Evolutionary conservation across 1,284 basidiomycete species (phyloP).

Genomic region (Boletellus deceptivus): DNA sequence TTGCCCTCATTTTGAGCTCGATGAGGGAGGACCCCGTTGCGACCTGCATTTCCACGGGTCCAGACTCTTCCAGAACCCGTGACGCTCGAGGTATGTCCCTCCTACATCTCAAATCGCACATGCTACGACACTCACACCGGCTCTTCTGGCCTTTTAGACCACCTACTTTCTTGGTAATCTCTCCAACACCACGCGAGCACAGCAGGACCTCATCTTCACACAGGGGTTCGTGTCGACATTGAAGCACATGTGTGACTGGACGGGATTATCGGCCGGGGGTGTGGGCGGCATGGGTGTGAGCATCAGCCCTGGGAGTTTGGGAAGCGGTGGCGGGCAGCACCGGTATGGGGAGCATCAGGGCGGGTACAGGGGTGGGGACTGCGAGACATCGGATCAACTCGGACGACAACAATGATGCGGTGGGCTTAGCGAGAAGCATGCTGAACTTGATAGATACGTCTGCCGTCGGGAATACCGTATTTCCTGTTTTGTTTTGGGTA

Average conservation of each 20-base stretch:
- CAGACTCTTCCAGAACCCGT: constrained; percentile 53
- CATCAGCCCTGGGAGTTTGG: constrained; percentile 33
- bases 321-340: constrained; percentile 21
- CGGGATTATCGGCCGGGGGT: constrained; percentile 18
- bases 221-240: constrained; percentile 48
- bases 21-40: constrained; percentile 50
- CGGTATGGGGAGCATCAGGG: constrained; percentile 17
- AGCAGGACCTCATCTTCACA: constrained; percentile 49
- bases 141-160: too few relatives aligned
- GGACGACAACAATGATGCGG: constrained; percentile 57
- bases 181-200: constrained; percentile 50
- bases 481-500: too few relatives aligned
- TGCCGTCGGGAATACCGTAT: constrained; percentile 17
- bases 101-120: not conserved
- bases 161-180: constrained; percentile 62
- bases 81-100: constrained; percentile 44
- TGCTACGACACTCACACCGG: not conserved
- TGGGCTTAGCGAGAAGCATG: constrained; percentile 51
- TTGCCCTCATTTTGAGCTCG: constrained; percentile 56
- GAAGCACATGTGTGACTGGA: constrained; percentile 52
- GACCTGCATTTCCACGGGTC: constrained; percentile 41
- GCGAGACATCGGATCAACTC: constrained; percentile 28
- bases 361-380: constrained; percentile 24
- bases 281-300: constrained; percentile 18
- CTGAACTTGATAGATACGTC: constrained; percentile 41